Conservation (phyloP, 257 asterid genomes). For the Ajuga chamaepitys region DNA sequence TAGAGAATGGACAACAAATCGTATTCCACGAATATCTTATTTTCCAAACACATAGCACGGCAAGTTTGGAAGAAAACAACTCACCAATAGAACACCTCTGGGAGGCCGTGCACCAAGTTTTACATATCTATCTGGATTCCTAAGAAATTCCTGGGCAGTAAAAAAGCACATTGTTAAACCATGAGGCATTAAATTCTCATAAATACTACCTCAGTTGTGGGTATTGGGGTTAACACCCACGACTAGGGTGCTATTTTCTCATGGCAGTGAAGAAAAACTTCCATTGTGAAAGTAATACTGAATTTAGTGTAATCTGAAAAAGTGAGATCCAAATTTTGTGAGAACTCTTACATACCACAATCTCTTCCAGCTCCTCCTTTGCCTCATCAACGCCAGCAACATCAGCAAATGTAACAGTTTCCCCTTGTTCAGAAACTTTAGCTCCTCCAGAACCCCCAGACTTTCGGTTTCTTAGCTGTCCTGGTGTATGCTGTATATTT, state of each 20-base stretch:
- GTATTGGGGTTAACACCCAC: no score
- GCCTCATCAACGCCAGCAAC: constrained; percentile 99
- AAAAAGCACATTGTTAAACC: constrained; percentile 18
- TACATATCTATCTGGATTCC: constrained; percentile 82
- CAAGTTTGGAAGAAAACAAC: constrained; percentile 20
- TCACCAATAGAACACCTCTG: constrained; percentile 97
- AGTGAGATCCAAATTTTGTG: constrained; percentile 9
- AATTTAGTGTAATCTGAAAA: neutral
- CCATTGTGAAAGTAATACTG: neutral
- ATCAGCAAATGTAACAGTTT: constrained; percentile 75
- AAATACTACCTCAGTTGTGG: no score
- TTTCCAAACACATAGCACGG: neutral
- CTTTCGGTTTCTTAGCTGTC: constrained; percentile 85
- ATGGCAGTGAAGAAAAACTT: neutral
- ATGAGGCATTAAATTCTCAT: constrained; percentile 12
- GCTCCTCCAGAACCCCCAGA: constrained; percentile 63
- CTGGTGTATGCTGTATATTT: constrained; percentile 62
- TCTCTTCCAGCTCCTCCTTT: constrained; percentile 97
- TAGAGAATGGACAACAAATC: neutral
- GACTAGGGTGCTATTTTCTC: no score
- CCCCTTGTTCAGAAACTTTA: constrained; percentile 88
- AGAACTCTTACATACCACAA: constrained; percentile 58
- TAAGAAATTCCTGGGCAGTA: constrained; percentile 74
- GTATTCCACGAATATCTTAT: neutral
- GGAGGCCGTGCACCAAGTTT: constrained; percentile 99